Base-by-base conservation (phyloP, 2,329 filamentous ascomycete species). In the Claviceps cyperi region DNA sequence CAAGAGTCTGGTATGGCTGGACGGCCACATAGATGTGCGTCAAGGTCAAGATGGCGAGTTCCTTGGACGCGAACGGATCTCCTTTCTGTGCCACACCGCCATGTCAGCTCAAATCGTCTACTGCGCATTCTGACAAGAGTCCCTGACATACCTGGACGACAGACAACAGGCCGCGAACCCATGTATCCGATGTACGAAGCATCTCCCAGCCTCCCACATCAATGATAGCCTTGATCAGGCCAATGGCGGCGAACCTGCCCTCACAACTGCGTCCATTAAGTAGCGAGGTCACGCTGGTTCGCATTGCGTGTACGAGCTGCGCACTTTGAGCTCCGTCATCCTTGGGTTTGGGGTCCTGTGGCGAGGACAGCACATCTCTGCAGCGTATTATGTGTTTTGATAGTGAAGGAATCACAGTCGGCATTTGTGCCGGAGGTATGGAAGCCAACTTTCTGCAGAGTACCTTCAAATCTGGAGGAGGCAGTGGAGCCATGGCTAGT, bases 171-270 rank as follows among this genome's bases (percentile, higher is more conserved):
- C 79, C 81, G 56, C 78, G 74, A 53, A 92, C 81, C 86, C 91
- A 95, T 2, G 81, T 73, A 58, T 82, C 80, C 36, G 78, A 79
- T 49, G 79, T 80, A 54, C 82, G 80, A 52, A 96, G 72, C 51
- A 84, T 79, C 60, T 94, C 87, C 80, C 85, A 88, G 44, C 88
- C 88, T 22, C 89, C 89, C 40, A 84, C 79, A 59, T 96, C 90
- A 43, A 95, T 72, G 4, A 83, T 72, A 4, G 85, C 78, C 68
- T 96, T 96, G 64, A 89, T 77, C 46, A 96, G 68, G 15, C 85
- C 81, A 43, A 86, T 78, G 6, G 83, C 89, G 17, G 82, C 77
- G 69, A 91, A 94, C 59, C 87, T 79, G 43, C 83, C 86, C 58
- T 89, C 80, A 2, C 78, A 63, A 46, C 71, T 86, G 52, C 83